Evolutionary conservation across 306 rosid genomes (phyloP), one percentile per base, ranked within the genome.

Genomic region (Lagenaria siceraria): DNA sequence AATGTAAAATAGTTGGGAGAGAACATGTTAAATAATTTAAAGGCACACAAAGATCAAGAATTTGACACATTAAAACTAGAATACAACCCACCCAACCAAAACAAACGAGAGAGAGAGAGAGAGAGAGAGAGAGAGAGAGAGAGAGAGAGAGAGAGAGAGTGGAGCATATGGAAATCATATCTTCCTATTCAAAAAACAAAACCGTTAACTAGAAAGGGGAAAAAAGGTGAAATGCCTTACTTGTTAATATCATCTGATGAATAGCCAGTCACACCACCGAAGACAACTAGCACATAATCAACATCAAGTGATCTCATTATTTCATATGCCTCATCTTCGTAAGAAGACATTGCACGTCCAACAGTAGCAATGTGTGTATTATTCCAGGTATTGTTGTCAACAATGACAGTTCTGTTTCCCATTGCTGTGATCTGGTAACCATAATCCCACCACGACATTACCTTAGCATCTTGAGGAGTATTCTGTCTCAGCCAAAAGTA

Each of bases 391-490:
- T 96, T 96, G 82, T 96, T 96, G 87, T 96, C 99, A 78, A 96
- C 99, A 80, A 96, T 96, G 69, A 96, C 98, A 10, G 99, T 90
- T 85, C 99, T 87, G 88, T 96, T 96, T 84, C 99, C 99, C 99
- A 96, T 96, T 42, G 99, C 97, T 27, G 98, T 92, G 83, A 96
- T 96, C 83, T 96, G 99, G 80, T 96, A 96, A 54, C 99, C 98
- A 78, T 96, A 96, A 86, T 96, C 99, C 99, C 99, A 96, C 99
- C 99, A 96, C 61, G 99, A 96, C 99, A 96, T 96, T 84, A 96
- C 93, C 85, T 96, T 96, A 75, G 99, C 98, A 85, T 96, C 99
- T 2, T 79, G 80, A 76, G 99, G 97, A 78, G 99, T 96, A 84
- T 96, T 96, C 78, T 96, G 98, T 54, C 94, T 92, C 65, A 96